phyloP scores from a whole-genome alignment of 163 green algal genomes.

The Prototheca wickerhamii region DNA sequence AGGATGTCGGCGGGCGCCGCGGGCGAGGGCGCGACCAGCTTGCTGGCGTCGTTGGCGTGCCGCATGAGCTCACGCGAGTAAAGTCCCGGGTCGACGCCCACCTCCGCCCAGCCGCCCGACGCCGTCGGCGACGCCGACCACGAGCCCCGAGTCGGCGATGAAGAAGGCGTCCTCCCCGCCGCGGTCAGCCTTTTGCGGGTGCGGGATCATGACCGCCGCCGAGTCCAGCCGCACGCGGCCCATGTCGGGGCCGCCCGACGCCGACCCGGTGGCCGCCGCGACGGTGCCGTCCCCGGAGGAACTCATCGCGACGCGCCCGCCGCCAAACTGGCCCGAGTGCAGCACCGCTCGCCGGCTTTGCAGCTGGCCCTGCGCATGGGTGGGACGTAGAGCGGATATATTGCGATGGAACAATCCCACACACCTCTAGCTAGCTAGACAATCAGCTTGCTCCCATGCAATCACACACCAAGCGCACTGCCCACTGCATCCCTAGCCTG shows the following conservation, averaged over 20 bases:
- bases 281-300: neutral
- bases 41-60: slow-evolving; percentile 16
- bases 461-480: neutral
- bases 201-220: slow-evolving; percentile 75
- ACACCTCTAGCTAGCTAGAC: neutral
- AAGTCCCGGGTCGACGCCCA: slow-evolving; percentile 41
- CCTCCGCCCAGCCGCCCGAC: slow-evolving; percentile 87
- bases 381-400: too few relatives aligned
- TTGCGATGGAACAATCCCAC: too few relatives aligned
- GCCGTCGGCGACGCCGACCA: slow-evolving; percentile 90
- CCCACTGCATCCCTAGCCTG: neutral
- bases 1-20: slow-evolving; percentile 18
- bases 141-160: slow-evolving; percentile 52
- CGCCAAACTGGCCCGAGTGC: too few relatives aligned
- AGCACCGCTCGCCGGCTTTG: too few relatives aligned
- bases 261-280: neutral
- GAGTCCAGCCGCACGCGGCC: slow-evolving; percentile 33
- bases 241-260: neutral
- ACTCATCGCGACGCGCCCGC: neutral
- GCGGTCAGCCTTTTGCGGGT: slow-evolving; percentile 85
- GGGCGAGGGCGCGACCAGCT: neutral
- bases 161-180: slow-evolving; percentile 95
- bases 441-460: neutral
- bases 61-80: slow-evolving; percentile 50
- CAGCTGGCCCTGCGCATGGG: too few relatives aligned